A percentile compares a stretch with the other conserved stretches of the same genome.
These are phyloP conservation scores for Penicillium waksmanii DNA, from an alignment of 495 filamentous ascomycete genomes.

Conservation along the genomic window DNA sequence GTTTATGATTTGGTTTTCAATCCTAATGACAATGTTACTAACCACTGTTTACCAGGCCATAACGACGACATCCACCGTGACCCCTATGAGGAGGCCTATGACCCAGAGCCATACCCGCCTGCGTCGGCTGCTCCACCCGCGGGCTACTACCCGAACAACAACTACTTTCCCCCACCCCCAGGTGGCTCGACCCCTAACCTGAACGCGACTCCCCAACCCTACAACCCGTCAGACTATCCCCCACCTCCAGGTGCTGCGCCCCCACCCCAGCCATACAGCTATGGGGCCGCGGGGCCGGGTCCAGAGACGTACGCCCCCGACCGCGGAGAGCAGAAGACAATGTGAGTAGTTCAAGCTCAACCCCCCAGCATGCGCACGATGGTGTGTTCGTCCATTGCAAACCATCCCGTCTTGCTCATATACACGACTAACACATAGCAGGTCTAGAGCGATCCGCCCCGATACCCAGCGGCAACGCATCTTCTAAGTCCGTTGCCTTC, in stretches of 20 bases:
- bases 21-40: background rate
- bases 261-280: slow-evolving; percentile 47
- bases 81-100: slow-evolving; percentile 48
- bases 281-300: slow-evolving; percentile 41
- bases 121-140: slow-evolving; percentile 25
- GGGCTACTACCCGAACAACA: slow-evolving; percentile 44
- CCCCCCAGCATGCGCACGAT: slow-evolving; percentile 42
- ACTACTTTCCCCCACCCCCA: slow-evolving; percentile 50
- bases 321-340: slow-evolving; percentile 56
- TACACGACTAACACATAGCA: slow-evolving; percentile 28
- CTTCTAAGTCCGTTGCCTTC: slow-evolving; percentile 44
- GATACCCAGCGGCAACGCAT: background rate
- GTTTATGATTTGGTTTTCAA: slow-evolving; percentile 9
- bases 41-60: slow-evolving; percentile 30
- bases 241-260: slow-evolving; percentile 48
- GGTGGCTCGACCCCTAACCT: slow-evolving; percentile 36
- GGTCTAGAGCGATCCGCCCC: slow-evolving; percentile 28
- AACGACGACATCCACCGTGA: slow-evolving; percentile 41
- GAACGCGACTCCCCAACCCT: slow-evolving; percentile 32
- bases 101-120: slow-evolving; percentile 45
- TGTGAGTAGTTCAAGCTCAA: slow-evolving; percentile 58
- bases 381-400: slow-evolving; percentile 42
- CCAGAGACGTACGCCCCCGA: slow-evolving; percentile 46
- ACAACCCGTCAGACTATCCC: slow-evolving; percentile 51
- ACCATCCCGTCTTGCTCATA: too few relatives aligned